Evolutionary conservation across 768 basidiomycete genomes (phyloP).

Genomic region (Saitozyma podzolica): DNA sequence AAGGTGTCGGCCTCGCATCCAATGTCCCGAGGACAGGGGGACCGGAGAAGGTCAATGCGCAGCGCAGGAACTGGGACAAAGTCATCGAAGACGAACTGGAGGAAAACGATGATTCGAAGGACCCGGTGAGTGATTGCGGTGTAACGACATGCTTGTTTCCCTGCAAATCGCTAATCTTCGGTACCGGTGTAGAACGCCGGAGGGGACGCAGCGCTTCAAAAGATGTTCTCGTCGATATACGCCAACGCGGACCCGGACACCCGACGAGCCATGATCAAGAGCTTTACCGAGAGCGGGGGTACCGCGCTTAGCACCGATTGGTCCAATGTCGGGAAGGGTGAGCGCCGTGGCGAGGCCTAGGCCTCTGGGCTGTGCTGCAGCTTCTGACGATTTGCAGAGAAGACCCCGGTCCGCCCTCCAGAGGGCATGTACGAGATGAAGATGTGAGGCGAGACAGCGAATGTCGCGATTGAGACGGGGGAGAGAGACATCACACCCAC

Average conservation of each 20-base stretch:
- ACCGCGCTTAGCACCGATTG: constrained; percentile 96
- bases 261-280: constrained; percentile 95
- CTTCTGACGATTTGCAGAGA: constrained; percentile 18
- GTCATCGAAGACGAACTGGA: constrained; percentile 72
- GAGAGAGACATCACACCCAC: no score
- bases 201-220: constrained; percentile 80
- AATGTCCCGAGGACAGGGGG: not conserved
- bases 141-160: not conserved
- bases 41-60: constrained; percentile 45
- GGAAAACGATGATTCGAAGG: constrained; percentile 60
- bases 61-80: constrained; percentile 84
- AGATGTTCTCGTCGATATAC: constrained; percentile 79
- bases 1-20: not conserved
- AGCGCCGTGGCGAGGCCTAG: constrained; percentile 12
- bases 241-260: constrained; percentile 89
- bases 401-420: constrained; percentile 71
- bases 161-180: not conserved
- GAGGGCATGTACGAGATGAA: constrained; percentile 79
- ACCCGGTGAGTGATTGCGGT: constrained; percentile 23
- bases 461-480: no score
- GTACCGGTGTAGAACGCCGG: constrained; percentile 65
- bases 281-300: constrained; percentile 89
- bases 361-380: not conserved
- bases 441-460: not conserved
- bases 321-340: constrained; percentile 74